phyloP scores from a whole-genome alignment of 768 basidiomycete genomes.

The Hypholoma sublateritium region DNA sequence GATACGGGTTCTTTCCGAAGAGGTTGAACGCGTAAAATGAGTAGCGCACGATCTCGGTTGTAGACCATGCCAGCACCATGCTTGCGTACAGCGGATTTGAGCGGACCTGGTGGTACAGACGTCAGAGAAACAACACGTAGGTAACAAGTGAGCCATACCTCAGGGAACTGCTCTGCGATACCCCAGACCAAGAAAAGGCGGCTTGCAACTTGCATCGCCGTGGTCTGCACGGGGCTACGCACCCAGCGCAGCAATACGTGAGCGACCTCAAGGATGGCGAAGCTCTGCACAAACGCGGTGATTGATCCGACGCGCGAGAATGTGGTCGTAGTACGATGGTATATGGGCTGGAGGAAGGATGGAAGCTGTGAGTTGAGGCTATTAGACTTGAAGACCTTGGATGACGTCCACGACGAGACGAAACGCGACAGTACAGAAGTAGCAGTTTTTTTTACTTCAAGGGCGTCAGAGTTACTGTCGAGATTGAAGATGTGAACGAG shows the following conservation, averaged over 20 bases:
- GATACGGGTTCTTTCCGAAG: conserved; percentile 48
- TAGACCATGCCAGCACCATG: conserved; percentile 92
- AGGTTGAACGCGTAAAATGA: conserved; percentile 78
- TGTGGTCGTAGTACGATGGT: conserved; percentile 54
- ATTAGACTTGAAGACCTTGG: conserved; percentile 25
- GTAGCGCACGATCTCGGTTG: conserved; percentile 92
- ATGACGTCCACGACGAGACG: conserved; percentile 29
- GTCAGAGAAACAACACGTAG: background rate
- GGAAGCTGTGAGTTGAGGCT: conserved; percentile 40
- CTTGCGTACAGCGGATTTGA: conserved; percentile 79
- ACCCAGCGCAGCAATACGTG: conserved; percentile 84
- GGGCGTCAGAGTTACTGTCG: conserved; percentile 35
- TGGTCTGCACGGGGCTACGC: conserved; percentile 71
- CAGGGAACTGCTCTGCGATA: conserved; percentile 61
- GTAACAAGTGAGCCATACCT: conserved; percentile 40
- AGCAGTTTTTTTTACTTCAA: conserved; percentile 26
- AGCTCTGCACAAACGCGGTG: conserved; percentile 78
- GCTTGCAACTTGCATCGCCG: conserved; percentile 76
- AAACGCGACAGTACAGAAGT: conserved; percentile 37
- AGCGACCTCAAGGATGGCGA: conserved; percentile 79
- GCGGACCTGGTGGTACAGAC: conserved; percentile 46
- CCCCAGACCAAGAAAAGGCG: conserved; percentile 87
- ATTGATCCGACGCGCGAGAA: conserved; percentile 59
- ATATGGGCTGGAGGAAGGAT: conserved; percentile 37
- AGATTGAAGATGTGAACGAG: conserved; percentile 48